Conservation (phyloP, 1,284 basidiomycete genomes). For the Ustilago hordei region DNA sequence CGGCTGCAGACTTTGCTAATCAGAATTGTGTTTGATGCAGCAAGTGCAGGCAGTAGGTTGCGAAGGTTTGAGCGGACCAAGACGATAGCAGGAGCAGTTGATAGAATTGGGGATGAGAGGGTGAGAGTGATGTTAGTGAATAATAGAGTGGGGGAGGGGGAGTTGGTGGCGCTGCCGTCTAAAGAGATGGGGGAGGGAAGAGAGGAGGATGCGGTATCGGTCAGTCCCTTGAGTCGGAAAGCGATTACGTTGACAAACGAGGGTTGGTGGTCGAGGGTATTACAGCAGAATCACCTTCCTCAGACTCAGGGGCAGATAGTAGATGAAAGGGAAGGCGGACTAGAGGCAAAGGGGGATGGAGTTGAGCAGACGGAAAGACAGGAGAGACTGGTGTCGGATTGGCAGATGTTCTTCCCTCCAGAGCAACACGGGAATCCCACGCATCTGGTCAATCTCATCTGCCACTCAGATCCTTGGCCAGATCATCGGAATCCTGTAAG, state of each 20-base stretch:
- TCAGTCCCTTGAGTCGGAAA: slow-evolving; percentile 21
- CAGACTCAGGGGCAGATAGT: neutral
- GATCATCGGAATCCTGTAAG: slow-evolving; percentile 30
- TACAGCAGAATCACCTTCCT: slow-evolving; percentile 30
- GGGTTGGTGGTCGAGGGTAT: slow-evolving; percentile 39
- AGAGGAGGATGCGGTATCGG: neutral
- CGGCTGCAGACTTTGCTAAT: slow-evolving; percentile 33
- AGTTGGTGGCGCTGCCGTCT: slow-evolving; percentile 14
- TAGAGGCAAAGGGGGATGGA: neutral
- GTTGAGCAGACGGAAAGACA: neutral
- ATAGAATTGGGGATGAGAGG: slow-evolving; percentile 43
- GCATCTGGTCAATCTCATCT: slow-evolving; percentile 30
- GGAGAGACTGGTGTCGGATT: slow-evolving; percentile 17
- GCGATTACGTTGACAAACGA: slow-evolving; percentile 36
- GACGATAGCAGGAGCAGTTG: slow-evolving; percentile 48
- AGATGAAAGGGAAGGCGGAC: neutral
- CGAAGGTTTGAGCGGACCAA: slow-evolving; percentile 47
- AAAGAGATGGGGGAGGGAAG: neutral
- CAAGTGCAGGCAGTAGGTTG: slow-evolving; percentile 34
- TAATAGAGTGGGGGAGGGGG: slow-evolving; percentile 27
- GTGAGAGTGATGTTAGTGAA: slow-evolving; percentile 38
- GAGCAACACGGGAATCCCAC: slow-evolving; percentile 21
- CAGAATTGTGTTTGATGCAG: slow-evolving; percentile 40
- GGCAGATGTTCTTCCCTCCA: slow-evolving; percentile 42
- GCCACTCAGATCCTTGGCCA: slow-evolving; percentile 39